phyloP scores from a whole-genome alignment of 768 basidiomycete genomes.

The Suillus subluteus region DNA sequence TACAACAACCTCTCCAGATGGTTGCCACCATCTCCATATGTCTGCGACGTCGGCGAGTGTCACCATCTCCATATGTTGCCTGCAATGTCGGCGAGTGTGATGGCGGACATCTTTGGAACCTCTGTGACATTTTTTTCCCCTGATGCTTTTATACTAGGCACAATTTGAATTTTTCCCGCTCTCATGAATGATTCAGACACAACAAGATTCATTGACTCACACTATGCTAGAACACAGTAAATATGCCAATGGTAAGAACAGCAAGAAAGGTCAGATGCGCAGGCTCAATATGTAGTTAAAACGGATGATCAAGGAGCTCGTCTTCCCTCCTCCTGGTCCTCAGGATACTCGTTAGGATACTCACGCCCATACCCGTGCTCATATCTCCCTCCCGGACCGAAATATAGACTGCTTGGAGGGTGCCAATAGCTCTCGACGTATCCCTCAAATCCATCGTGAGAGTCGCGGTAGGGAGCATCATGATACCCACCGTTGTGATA shows the following conservation, averaged over 20 bases:
- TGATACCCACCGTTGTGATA: not conserved
- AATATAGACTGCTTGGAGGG: not conserved
- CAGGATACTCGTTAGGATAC: not conserved
- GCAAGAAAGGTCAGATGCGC: not conserved
- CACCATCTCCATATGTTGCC: too few relatives aligned
- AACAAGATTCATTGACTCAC: not conserved
- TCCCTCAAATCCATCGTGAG: not conserved
- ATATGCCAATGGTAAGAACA: not conserved
- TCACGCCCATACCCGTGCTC: not conserved
- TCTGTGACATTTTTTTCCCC: too few relatives aligned
- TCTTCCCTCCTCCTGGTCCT: not conserved
- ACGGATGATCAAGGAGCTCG: not conserved
- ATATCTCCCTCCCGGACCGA: not conserved
- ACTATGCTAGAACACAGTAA: not conserved
- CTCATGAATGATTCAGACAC: too few relatives aligned
- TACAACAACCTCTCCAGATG: not conserved
- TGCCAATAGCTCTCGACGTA: not conserved
- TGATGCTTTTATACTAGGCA: too few relatives aligned
- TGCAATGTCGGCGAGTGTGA: too few relatives aligned
- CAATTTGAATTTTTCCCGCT: too few relatives aligned
- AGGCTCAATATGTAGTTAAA: constrained; percentile 9
- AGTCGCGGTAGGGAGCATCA: not conserved
- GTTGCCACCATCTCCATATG: too few relatives aligned
- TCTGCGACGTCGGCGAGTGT: too few relatives aligned
- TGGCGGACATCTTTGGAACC: too few relatives aligned